A percentile compares a stretch with the other conserved stretches of the same genome.
These are phyloP conservation scores for Angomonas deanei DNA, from an alignment of 208 protist species.

Conservation along the genomic window DNA sequence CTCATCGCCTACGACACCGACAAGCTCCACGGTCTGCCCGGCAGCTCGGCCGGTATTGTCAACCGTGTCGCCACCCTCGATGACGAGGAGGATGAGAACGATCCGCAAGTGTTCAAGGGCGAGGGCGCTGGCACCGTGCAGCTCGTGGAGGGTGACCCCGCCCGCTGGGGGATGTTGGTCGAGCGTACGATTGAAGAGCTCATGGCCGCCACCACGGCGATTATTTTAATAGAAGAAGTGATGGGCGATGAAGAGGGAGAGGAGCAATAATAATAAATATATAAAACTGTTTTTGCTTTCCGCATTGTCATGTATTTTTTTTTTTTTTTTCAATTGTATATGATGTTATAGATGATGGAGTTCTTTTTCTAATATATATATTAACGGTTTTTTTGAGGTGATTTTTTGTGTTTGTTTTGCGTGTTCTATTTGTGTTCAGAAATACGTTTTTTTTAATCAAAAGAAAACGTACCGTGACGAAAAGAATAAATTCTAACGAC, in stretches of 20 bases:
- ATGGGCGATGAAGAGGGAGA: conserved; percentile 16
- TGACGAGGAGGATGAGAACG: conserved; percentile 16
- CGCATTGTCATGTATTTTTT: not conserved
- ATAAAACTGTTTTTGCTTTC: not conserved
- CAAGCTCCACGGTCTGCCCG: conserved; percentile 64
- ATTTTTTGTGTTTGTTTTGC: too few relatives aligned
- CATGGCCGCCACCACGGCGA: conserved; percentile 30
- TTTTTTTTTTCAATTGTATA: too few relatives aligned
- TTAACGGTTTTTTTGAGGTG: too few relatives aligned
- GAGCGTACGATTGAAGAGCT: conserved; percentile 50
- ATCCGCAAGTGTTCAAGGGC: conserved; percentile 3
- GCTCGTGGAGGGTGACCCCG: conserved; percentile 78
- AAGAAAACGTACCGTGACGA: too few relatives aligned
- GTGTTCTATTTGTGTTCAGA: too few relatives aligned
- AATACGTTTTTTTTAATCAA: too few relatives aligned
- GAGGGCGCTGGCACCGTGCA: conserved; percentile 48
- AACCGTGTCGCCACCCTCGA: conserved; percentile 44
- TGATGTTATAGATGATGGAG: too few relatives aligned
- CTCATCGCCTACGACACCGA: conserved; percentile 76
- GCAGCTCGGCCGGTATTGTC: conserved; percentile 64
- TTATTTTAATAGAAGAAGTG: conserved; percentile 52
- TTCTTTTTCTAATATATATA: too few relatives aligned
- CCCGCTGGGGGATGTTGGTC: conserved; percentile 53
- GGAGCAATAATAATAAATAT: not conserved
- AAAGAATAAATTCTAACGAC: not conserved